These are phyloP conservation scores for Arachnopeziza araneosa DNA, from an alignment of 2,329 filamentous ascomycete genomes.

Conservation along the genomic window DNA sequence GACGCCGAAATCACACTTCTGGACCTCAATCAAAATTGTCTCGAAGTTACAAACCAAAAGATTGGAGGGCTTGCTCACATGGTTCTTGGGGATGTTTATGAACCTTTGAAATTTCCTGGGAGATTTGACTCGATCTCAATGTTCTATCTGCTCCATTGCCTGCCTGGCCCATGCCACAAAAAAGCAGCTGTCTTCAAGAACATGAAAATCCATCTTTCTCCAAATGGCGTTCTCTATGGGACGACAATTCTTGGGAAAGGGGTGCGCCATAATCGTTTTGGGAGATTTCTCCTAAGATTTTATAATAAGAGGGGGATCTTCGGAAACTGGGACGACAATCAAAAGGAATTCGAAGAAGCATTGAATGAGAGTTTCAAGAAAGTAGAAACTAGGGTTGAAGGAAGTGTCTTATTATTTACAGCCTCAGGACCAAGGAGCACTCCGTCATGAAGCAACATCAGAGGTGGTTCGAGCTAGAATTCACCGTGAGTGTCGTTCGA, in stretches of 20 bases:
- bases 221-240: slow-evolving; percentile 35
- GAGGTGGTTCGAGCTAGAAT: no score
- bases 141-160: slow-evolving; percentile 40
- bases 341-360: not conserved
- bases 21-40: slow-evolving; percentile 27
- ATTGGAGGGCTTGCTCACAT: not conserved
- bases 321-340: not conserved
- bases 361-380: not conserved
- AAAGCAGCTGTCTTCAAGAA: slow-evolving; percentile 31
- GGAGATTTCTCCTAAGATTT: slow-evolving; percentile 24
- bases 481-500: no score
- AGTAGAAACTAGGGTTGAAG: not conserved
- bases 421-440: not conserved
- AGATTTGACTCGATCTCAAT: slow-evolving; percentile 39
- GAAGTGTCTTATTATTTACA: not conserved
- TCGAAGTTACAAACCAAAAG: slow-evolving; percentile 28
- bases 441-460: no score
- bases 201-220: slow-evolving; percentile 30
- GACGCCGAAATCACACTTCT: slow-evolving; percentile 19
- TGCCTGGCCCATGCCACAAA: slow-evolving; percentile 29
- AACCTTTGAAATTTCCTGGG: slow-evolving; percentile 16
- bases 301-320: slow-evolving; percentile 32
- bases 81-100: slow-evolving; percentile 18
- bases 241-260: slow-evolving; percentile 34
- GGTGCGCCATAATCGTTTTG: slow-evolving; percentile 25